Evolutionary conservation across 371 early-diverging fungal genomes (phyloP).

Genomic region (Coemansia sp.): DNA sequence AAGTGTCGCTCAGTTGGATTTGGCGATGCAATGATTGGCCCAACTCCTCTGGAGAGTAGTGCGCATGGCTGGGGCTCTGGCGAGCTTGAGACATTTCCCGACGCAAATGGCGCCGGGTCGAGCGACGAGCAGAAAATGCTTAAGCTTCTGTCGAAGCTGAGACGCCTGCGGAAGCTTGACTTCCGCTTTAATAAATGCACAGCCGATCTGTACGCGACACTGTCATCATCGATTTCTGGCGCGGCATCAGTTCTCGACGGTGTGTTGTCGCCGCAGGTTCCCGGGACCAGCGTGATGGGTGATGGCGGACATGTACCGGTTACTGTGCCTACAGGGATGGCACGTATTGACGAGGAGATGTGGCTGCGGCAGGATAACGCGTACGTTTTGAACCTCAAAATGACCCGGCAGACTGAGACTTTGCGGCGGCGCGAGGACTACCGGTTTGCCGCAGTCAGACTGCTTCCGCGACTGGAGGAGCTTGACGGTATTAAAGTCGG

Average conservation of each 20-base stretch:
- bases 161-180: slow-evolving; percentile 28
- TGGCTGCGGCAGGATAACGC: slow-evolving; percentile 39
- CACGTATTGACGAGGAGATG: slow-evolving; percentile 38
- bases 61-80: background rate
- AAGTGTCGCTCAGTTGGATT: slow-evolving; percentile 46
- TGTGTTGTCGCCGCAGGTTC: slow-evolving; percentile 33
- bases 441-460: slow-evolving; percentile 16
- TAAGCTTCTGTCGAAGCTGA: slow-evolving; percentile 15
- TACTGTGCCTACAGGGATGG: background rate
- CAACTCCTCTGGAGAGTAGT: background rate
- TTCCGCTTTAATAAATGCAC: slow-evolving; percentile 42
- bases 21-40: slow-evolving; percentile 1
- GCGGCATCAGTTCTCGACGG: slow-evolving; percentile 19
- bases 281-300: slow-evolving; percentile 20
- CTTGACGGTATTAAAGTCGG: slow-evolving; percentile 42
- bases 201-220: slow-evolving; percentile 34
- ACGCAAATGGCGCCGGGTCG: background rate
- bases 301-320: slow-evolving; percentile 9
- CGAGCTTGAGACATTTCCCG: slow-evolving; percentile 18
- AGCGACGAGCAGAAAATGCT: slow-evolving; percentile 13
- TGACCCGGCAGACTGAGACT: slow-evolving; percentile 14
- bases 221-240: background rate
- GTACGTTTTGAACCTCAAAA: slow-evolving; percentile 25
- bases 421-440: slow-evolving; percentile 38
- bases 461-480: slow-evolving; percentile 41